These are phyloP conservation scores for Fusarium coicis DNA, from an alignment of 2,329 filamentous ascomycete species.

Conservation along the genomic window DNA sequence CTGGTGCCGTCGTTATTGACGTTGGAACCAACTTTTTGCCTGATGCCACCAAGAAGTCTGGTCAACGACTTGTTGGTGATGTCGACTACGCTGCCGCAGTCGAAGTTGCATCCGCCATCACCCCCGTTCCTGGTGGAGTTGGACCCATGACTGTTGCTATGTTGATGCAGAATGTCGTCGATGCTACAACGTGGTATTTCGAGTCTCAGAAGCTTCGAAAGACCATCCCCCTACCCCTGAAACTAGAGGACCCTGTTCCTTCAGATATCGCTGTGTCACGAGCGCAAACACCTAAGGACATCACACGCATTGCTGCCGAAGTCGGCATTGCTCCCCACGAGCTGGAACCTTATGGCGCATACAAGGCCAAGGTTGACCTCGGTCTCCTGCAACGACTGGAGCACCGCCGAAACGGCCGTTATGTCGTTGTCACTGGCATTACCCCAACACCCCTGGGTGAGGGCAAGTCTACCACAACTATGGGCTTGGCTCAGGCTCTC, in stretches of 20 bases:
- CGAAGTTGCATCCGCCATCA: slow-evolving; percentile 91
- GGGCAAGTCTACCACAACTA: slow-evolving; percentile 97
- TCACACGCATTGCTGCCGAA: slow-evolving; percentile 85
- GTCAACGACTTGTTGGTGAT: slow-evolving; percentile 91
- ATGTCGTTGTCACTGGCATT: slow-evolving; percentile 93
- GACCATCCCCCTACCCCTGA: slow-evolving; percentile 85
- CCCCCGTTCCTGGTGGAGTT: slow-evolving; percentile 94
- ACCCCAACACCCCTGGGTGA: slow-evolving; percentile 96
- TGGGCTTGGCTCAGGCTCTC: slow-evolving; percentile 92
- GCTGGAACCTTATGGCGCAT: slow-evolving; percentile 91
- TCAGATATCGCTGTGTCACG: slow-evolving; percentile 95
- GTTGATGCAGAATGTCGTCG: slow-evolving; percentile 94
- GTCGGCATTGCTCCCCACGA: slow-evolving; percentile 89
- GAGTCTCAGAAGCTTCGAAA: slow-evolving; percentile 83
- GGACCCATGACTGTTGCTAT: slow-evolving; percentile 99
- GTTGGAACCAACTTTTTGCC: slow-evolving; percentile 97
- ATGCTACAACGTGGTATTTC: slow-evolving; percentile 83
- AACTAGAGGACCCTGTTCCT: slow-evolving; percentile 83
- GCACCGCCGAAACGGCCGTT: slow-evolving; percentile 89
- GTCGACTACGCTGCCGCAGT: slow-evolving; percentile 89
- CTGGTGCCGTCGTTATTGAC: slow-evolving; percentile 94
- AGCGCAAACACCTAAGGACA: slow-evolving; percentile 89
- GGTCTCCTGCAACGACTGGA: slow-evolving; percentile 82
- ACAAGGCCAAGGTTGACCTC: slow-evolving; percentile 96
- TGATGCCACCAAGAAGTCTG: slow-evolving; percentile 90